These are phyloP conservation scores for Neophaeococcomyces aloes DNA, from an alignment of 2,329 filamentous ascomycete species.

Conservation along the genomic window DNA sequence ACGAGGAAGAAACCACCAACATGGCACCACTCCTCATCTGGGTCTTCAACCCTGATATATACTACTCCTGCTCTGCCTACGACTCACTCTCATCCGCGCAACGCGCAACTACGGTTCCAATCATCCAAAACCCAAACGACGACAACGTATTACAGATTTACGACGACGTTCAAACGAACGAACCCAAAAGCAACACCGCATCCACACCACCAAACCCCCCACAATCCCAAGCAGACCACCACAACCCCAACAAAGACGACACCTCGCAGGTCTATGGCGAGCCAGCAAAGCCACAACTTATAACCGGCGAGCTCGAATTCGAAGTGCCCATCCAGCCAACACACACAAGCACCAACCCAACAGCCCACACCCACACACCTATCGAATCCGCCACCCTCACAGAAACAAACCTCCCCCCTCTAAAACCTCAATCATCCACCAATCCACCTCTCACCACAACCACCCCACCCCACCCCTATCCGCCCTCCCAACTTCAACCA, in stretches of 20 bases:
- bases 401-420: background rate
- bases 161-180: background rate
- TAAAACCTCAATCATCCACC: background rate
- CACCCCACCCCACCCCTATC: background rate
- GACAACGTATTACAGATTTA: background rate
- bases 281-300: background rate
- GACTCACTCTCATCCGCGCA: conserved; percentile 8
- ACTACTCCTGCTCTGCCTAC: conserved; percentile 40
- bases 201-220: background rate
- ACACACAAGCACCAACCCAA: background rate
- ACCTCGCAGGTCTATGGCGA: background rate
- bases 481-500: too few species aligned
- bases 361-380: background rate
- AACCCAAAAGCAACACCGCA: too few species aligned
- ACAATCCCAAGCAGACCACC: conserved; percentile 17
- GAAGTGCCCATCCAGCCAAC: background rate
- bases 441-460: background rate
- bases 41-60: conserved; percentile 51
- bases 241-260: conserved; percentile 4
- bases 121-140: background rate
- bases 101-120: background rate
- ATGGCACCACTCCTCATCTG: conserved; percentile 31
- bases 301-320: background rate
- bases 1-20: background rate
- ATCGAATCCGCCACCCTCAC: background rate